Conservation (phyloP, 2,329 filamentous ascomycete species). For the Albifimbria verrucaria region DNA sequence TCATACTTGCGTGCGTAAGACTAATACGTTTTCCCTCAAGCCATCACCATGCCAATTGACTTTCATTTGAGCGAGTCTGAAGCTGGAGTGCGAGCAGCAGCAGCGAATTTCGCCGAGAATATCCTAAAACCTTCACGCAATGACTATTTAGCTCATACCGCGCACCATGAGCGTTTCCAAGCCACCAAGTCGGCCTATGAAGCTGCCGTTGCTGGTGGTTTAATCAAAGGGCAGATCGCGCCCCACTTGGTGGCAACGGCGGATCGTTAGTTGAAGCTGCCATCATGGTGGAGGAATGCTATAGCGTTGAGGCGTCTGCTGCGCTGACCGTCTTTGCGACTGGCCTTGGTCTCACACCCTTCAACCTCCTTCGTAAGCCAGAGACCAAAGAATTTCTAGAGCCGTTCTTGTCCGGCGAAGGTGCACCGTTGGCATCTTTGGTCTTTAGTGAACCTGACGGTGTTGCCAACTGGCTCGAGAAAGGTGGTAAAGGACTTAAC, state of each 20-base stretch:
- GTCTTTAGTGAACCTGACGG: conserved; percentile 51
- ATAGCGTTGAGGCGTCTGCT: conserved; percentile 45
- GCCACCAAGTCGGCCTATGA: conserved; percentile 44
- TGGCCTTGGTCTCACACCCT: conserved; percentile 47
- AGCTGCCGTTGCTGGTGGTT: conserved; percentile 36
- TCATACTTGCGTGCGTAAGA: neutral
- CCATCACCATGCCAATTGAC: conserved; percentile 15
- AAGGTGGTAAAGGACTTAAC: conserved; percentile 42
- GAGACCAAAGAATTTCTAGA: conserved; percentile 41
- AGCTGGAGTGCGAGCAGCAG: conserved; percentile 14
- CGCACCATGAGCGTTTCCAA: conserved; percentile 37
- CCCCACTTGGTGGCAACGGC: conserved; percentile 41
- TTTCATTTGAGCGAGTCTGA: conserved; percentile 18
- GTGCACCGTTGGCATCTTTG: conserved; percentile 45
- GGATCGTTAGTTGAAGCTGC: conserved; percentile 43
- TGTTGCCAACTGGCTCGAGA: conserved; percentile 49
- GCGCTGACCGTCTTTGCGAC: conserved; percentile 49
- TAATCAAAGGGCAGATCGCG: conserved; percentile 46
- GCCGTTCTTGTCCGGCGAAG: conserved; percentile 42
- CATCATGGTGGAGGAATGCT: conserved; percentile 51
- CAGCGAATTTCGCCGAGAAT: conserved; percentile 15
- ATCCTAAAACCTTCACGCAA: conserved; percentile 17
- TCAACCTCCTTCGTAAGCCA: conserved; percentile 41
- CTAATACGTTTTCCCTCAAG: too few species aligned
- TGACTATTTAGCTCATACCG: conserved; percentile 12